These are phyloP conservation scores for Urochloa ruziziensis DNA, from an alignment of 176 grass and related monocot species.

Conservation along the genomic window DNA sequence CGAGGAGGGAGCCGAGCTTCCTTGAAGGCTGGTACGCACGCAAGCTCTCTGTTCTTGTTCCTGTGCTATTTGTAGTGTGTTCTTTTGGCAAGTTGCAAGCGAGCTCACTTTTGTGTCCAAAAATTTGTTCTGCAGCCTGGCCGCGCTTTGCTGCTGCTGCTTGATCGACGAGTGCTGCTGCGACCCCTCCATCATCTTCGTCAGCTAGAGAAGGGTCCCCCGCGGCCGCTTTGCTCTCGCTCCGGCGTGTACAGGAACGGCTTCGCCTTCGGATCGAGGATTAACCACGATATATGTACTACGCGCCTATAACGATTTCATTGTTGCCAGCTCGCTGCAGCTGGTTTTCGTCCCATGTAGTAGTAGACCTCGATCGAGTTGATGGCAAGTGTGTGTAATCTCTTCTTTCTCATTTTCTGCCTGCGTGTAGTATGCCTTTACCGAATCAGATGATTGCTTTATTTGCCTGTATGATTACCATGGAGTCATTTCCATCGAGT, in stretches of 20 bases:
- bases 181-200: conserved; percentile 65
- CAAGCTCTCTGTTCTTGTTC: neutral
- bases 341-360: no score
- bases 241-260: neutral
- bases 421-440: neutral
- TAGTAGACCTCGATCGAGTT: neutral
- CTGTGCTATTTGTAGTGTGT: neutral
- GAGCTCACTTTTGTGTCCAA: neutral
- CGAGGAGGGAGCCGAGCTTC: conserved; percentile 38
- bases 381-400: neutral
- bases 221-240: no score
- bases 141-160: conserved; percentile 75
- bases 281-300: neutral
- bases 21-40: conserved; percentile 74
- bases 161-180: conserved; percentile 84
- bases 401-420: neutral
- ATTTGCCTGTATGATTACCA: neutral
- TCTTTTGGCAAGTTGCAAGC: neutral
- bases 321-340: neutral
- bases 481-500: neutral
- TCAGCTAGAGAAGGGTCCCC: conserved; percentile 1
- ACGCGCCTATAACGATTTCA: neutral
- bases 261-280: neutral
- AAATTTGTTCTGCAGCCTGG: conserved; percentile 38
- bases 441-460: neutral